Evolutionary conservation across 2,329 filamentous ascomycete genomes (phyloP).

Genomic region (Trichoderma simmonsii): DNA sequence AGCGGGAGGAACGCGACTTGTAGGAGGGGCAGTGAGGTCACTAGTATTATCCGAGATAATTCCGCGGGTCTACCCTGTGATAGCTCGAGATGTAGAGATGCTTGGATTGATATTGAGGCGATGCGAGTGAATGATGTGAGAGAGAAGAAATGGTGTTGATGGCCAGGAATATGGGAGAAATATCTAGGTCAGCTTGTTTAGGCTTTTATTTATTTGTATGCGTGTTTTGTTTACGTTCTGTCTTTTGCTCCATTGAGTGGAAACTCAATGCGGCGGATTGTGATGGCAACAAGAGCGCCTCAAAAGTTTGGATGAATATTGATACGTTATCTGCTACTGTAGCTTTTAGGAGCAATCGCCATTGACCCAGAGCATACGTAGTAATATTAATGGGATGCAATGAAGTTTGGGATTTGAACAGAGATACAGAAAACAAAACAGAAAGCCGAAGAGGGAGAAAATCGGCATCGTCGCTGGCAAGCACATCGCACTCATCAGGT

Average conservation of each 20-base stretch:
- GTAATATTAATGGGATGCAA: neutral
- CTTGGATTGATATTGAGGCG: neutral
- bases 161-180: neutral
- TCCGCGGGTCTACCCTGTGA: constrained; percentile 11
- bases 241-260: neutral
- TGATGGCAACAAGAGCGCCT: neutral
- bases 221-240: neutral
- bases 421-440: neutral
- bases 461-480: neutral
- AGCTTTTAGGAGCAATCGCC: neutral
- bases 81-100: neutral
- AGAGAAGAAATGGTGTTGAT: neutral
- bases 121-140: neutral
- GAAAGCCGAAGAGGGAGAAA: neutral
- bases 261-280: neutral
- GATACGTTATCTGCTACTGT: neutral
- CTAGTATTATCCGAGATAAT: constrained; percentile 17
- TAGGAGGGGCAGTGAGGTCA: constrained; percentile 21
- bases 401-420: neutral
- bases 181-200: neutral
- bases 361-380: neutral
- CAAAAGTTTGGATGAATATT: neutral
- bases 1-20: constrained; percentile 9
- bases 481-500: neutral
- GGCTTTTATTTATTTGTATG: neutral